Evolutionary conservation across 139 green algal species (phyloP).

Genomic region (Coccomyxa sp.): DNA sequence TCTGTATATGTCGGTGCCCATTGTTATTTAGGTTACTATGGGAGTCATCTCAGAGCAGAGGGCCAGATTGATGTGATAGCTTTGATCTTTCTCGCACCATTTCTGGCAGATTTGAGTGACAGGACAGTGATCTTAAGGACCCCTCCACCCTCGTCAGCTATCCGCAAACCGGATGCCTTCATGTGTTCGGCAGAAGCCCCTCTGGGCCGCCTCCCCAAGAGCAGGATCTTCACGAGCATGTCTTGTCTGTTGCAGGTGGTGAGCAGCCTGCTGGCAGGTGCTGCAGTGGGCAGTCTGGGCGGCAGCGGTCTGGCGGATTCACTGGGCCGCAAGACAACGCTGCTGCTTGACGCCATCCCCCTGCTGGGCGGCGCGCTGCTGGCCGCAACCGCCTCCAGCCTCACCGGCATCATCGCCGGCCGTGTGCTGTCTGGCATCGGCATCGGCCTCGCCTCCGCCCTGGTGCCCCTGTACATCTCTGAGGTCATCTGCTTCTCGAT

Average conservation of each 20-base stretch:
- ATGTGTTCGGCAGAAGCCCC: too few relatives aligned
- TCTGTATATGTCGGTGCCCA: too few relatives aligned
- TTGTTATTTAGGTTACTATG: too few relatives aligned
- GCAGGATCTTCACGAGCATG: too few relatives aligned
- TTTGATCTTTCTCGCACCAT: too few relatives aligned
- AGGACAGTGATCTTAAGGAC: too few relatives aligned
- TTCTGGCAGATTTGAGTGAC: too few relatives aligned
- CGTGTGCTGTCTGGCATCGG: conserved; percentile 79
- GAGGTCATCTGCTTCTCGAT: conserved; percentile 40
- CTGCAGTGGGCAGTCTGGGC: conserved; percentile 62
- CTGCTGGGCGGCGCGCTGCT: conserved; percentile 72
- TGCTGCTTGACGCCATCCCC: conserved; percentile 65
- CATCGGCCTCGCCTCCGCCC: conserved; percentile 84
- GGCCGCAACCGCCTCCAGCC: conserved; percentile 48
- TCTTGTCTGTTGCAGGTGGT: conserved; percentile 61
- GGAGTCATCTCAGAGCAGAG: too few relatives aligned
- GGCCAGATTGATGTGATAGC: too few relatives aligned
- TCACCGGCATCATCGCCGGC: conserved; percentile 67
- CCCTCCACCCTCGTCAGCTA: too few relatives aligned
- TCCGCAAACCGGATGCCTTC: too few relatives aligned
- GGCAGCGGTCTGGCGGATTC: conserved; percentile 69
- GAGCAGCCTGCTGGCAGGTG: conserved; percentile 70
- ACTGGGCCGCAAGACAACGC: conserved; percentile 56
- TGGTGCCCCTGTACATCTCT: conserved; percentile 94
- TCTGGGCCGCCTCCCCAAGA: too few relatives aligned